phyloP scores from a whole-genome alignment of 2,329 filamentous ascomycete genomes.

The Exophiala alcalophila region DNA sequence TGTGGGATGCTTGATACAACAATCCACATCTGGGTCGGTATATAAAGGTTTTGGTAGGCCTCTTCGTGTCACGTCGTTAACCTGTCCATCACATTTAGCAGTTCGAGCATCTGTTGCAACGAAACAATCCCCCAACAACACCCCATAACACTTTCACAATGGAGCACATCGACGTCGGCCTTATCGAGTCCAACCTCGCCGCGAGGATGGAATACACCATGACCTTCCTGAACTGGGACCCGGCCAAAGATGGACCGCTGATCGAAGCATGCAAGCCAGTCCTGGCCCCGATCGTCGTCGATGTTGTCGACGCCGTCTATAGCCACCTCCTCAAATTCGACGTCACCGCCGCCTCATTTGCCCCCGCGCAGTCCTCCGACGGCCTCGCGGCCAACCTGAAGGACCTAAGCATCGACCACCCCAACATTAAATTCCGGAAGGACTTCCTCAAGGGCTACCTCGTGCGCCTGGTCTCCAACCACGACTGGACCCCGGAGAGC shows the following conservation, averaged over 20 bases:
- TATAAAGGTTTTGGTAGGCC: no score
- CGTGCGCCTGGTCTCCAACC: constrained; percentile 32
- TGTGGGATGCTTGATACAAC: no score
- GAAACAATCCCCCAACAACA: neutral
- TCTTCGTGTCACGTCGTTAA: no score
- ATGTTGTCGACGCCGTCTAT: constrained; percentile 34
- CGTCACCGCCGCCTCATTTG: constrained; percentile 34
- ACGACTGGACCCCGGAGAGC: constrained; percentile 33
- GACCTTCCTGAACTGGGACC: constrained; percentile 32
- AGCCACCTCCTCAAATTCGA: constrained; percentile 33
- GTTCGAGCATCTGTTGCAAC: no score
- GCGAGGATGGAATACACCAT: constrained; percentile 31
- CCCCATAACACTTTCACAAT: no score
- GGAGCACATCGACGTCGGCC: constrained; percentile 22
- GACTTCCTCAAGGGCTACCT: constrained; percentile 34
- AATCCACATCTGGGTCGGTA: no score
- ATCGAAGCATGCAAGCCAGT: constrained; percentile 30
- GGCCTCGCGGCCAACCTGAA: constrained; percentile 9
- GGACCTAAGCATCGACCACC: constrained; percentile 30
- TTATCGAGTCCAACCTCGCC: constrained; percentile 19
- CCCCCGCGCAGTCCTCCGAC: constrained; percentile 29
- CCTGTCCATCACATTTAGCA: no score
- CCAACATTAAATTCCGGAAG: constrained; percentile 34
- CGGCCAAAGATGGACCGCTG: constrained; percentile 29
- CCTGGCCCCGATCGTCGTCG: constrained; percentile 31